These are phyloP conservation scores for Dalbergia oliveri DNA, from an alignment of 306 rosid genomes.

Conservation along the genomic window DNA sequence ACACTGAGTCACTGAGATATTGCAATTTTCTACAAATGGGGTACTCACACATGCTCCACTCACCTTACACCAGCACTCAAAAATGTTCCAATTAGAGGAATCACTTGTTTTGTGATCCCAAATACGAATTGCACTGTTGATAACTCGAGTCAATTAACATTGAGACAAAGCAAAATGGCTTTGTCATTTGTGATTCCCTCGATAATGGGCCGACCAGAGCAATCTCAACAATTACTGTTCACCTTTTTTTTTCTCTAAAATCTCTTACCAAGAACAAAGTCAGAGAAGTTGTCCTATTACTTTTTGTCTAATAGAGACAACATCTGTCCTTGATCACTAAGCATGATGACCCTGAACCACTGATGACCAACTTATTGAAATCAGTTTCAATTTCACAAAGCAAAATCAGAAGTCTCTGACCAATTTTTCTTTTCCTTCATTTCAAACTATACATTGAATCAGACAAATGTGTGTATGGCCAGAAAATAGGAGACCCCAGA, in stretches of 20 bases:
- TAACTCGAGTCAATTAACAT: conserved; percentile 33
- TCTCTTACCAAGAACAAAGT: conserved; percentile 38
- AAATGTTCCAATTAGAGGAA: conserved; percentile 29
- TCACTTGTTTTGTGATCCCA: conserved; percentile 3
- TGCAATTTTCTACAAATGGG: conserved; percentile 44
- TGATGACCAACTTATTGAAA: conserved; percentile 16
- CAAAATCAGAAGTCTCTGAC: not conserved
- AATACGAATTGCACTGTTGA: conserved; percentile 22
- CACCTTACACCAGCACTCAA: conserved; percentile 24
- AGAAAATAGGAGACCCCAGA: not conserved
- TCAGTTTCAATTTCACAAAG: conserved; percentile 26
- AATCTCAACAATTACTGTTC: conserved; percentile 30
- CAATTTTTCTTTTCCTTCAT: not conserved
- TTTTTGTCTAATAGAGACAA: conserved; percentile 40
- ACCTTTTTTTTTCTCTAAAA: not conserved
- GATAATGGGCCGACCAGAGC: conserved; percentile 17
- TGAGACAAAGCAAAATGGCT: conserved; percentile 18
- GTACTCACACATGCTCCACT: conserved; percentile 46
- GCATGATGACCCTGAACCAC: conserved; percentile 32
- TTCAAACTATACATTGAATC: not conserved
- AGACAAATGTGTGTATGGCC: not conserved
- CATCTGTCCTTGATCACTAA: conserved; percentile 30
- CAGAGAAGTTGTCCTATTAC: conserved; percentile 34
- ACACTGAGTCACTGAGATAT: conserved; percentile 21
- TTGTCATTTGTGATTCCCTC: conserved; percentile 27